Evolutionary conservation across 257 asterid genomes (phyloP).

Genomic region (Rhazya stricta): DNA sequence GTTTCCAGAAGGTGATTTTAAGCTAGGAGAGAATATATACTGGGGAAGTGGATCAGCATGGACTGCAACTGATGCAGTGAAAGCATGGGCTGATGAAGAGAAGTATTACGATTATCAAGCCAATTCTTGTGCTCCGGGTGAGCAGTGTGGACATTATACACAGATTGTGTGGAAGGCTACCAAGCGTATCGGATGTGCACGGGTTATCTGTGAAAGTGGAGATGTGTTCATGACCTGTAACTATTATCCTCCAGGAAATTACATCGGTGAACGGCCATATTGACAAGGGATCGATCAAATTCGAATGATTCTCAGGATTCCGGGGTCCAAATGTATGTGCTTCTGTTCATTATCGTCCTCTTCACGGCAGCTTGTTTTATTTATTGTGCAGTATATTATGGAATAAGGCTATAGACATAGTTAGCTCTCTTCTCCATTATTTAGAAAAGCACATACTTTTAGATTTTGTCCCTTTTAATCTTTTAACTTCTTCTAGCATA

Average conservation of each 20-base stretch:
- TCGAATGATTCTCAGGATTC: no score
- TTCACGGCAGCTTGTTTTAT: no score
- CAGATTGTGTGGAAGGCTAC: slow-evolving; percentile 57
- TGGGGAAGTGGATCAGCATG: slow-evolving; percentile 25
- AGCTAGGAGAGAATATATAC: slow-evolving; percentile 21
- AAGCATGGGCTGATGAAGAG: slow-evolving; percentile 21
- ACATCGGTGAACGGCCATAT: slow-evolving; percentile 50
- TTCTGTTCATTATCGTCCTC: no score
- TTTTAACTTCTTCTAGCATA: no score
- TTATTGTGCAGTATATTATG: no score
- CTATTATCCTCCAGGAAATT: slow-evolving; percentile 63
- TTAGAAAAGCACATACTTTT: no score
- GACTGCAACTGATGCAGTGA: slow-evolving; percentile 18
- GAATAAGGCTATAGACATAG: no score
- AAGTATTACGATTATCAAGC: slow-evolving; percentile 36
- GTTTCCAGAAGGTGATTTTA: slow-evolving; percentile 20
- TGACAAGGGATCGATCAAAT: slow-evolving; percentile 12
- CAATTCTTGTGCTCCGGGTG: slow-evolving; percentile 43
- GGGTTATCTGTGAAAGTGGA: slow-evolving; percentile 40
- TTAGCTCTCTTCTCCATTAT: no score
- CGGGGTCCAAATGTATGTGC: no score
- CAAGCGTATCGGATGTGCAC: slow-evolving; percentile 46
- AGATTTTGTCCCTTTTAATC: no score
- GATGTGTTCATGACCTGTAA: slow-evolving; percentile 59
- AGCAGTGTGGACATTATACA: slow-evolving; percentile 57